Evolutionary conservation across 768 basidiomycete species (phyloP).

Genomic region (Lentinula lateritia): DNA sequence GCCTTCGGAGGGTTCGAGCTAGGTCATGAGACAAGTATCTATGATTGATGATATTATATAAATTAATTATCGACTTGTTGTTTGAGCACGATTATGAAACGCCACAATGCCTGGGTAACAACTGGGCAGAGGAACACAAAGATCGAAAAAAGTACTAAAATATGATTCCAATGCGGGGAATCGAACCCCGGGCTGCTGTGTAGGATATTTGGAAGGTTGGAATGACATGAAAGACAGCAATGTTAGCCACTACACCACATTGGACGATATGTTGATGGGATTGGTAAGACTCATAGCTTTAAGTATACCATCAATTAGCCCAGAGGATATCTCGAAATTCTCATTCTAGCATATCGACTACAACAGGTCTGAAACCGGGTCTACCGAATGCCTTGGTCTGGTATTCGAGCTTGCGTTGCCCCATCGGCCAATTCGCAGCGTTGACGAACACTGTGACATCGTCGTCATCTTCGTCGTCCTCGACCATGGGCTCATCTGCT

Average conservation of each 20-base stretch:
- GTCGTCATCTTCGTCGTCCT: background rate
- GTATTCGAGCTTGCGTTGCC: slow-evolving; percentile 12
- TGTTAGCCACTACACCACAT: slow-evolving; percentile 5
- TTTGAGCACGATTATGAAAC: no score
- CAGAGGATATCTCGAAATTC: no score
- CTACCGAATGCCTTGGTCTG: slow-evolving; percentile 27
- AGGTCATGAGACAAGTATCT: background rate
- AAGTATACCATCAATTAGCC: no score
- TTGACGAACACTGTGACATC: slow-evolving; percentile 37
- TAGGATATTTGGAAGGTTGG: no score
- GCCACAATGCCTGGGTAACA: no score
- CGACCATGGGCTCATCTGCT: background rate
- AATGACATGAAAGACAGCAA: slow-evolving; percentile 1
- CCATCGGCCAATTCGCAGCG: slow-evolving; percentile 34
- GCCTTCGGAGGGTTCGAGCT: background rate
- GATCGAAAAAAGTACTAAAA: background rate
- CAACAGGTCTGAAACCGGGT: slow-evolving; percentile 35
- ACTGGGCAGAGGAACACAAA: background rate
- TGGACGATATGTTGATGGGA: background rate
- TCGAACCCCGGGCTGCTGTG: slow-evolving; percentile 7
- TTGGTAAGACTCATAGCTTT: no score
- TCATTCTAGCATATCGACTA: slow-evolving; percentile 29
- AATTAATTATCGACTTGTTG: no score
- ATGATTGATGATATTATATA: no score
- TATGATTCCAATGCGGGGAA: slow-evolving; percentile 1